Conservation (phyloP, 2,329 filamentous ascomycete genomes). For the Alternaria burnsii region DNA sequence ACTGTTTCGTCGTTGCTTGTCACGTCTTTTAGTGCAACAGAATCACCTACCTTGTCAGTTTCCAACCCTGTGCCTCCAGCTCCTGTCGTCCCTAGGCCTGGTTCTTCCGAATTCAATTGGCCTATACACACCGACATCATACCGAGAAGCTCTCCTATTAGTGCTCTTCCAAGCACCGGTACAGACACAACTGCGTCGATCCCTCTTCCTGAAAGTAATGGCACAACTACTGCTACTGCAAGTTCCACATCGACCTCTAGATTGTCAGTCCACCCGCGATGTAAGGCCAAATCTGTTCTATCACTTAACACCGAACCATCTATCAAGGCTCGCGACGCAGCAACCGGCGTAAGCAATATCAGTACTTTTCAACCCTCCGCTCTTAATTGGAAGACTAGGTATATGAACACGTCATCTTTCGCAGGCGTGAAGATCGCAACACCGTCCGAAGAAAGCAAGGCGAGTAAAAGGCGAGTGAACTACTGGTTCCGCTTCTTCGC, state of each 20-base stretch:
- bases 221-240: background rate
- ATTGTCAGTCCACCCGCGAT: background rate
- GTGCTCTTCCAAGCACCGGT: background rate
- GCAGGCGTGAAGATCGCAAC: background rate
- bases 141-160: background rate
- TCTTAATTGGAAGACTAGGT: background rate
- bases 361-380: background rate
- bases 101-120: background rate
- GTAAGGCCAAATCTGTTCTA: background rate
- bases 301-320: background rate
- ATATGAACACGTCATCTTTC: background rate
- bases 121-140: background rate
- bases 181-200: background rate
- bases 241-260: background rate
- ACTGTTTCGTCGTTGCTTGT: background rate
- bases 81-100: background rate
- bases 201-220: background rate
- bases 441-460: background rate
- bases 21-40: background rate
- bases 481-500: conserved; percentile 1
- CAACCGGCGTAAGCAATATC: background rate
- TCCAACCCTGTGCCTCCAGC: background rate
- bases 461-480: background rate
- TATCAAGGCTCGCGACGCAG: background rate
- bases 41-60: background rate